These are phyloP conservation scores for Corymbia calophylla DNA, from an alignment of 441 rosid genomes.

Conservation along the genomic window DNA sequence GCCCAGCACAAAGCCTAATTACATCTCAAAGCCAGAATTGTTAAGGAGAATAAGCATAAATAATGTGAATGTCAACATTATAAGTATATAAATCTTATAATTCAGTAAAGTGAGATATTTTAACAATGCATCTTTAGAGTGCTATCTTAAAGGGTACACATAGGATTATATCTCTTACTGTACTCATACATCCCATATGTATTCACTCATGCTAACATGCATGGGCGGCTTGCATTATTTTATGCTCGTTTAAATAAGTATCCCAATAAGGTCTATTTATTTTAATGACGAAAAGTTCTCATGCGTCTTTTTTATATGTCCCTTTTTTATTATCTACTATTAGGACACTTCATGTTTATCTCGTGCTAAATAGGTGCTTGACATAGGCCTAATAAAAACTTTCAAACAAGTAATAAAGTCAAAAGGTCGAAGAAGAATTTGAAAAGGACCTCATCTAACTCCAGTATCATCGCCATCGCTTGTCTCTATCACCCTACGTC, in stretches of 20 bases:
- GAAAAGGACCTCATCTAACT: background rate
- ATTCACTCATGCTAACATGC: no score
- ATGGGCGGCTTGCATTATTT: background rate
- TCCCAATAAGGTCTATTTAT: background rate
- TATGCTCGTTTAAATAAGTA: no score
- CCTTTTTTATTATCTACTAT: no score
- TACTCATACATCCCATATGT: no score
- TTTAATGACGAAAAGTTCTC: background rate
- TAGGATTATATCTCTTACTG: no score
- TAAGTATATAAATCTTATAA: background rate
- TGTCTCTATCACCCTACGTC: no score
- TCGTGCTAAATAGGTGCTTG: background rate
- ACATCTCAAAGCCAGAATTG: slow-evolving; percentile 1
- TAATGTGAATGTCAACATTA: background rate
- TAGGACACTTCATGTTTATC: no score
- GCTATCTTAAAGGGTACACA: no score
- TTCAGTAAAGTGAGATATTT: background rate
- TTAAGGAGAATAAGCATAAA: slow-evolving; percentile 1
- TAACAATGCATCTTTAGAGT: background rate
- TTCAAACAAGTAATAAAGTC: no score
- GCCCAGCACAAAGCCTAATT: slow-evolving; percentile 18
- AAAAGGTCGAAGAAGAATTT: background rate
- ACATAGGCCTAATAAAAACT: background rate
- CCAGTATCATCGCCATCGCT: background rate
- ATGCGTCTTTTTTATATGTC: background rate